A percentile compares a stretch with the other conserved stretches of the same genome.
phyloP scores from a whole-genome alignment of 139 green algal species.

The Dunaliella primolecta region DNA sequence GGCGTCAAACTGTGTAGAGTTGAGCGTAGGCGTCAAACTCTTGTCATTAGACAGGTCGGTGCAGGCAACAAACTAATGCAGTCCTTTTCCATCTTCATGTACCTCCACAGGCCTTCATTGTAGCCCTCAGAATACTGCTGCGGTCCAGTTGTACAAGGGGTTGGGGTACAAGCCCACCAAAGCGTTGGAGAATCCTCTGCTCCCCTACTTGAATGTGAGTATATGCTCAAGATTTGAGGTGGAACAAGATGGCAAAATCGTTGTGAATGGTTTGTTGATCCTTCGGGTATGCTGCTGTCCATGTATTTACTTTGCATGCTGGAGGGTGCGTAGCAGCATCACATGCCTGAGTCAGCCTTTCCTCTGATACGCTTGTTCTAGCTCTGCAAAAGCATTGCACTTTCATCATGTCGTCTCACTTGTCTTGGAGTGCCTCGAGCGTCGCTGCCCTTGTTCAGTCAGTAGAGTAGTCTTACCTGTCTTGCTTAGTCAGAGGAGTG shows the following conservation, averaged over 20 bases:
- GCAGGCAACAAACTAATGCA: background rate
- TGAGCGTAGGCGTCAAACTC: background rate
- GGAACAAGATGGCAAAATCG: too few relatives aligned
- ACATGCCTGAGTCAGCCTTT: background rate
- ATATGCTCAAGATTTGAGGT: too few relatives aligned
- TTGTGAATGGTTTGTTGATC: background rate
- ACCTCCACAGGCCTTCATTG: slow-evolving; percentile 30
- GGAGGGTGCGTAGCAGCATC: background rate
- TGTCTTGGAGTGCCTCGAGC: too few relatives aligned
- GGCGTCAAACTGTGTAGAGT: background rate
- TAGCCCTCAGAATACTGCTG: slow-evolving; percentile 26
- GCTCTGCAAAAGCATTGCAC: background rate
- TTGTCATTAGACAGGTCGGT: background rate
- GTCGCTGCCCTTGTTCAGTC: too few relatives aligned
- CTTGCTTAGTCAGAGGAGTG: too few relatives aligned
- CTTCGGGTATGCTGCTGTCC: background rate
- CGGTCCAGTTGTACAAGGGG: slow-evolving; percentile 14
- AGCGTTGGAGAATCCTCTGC: slow-evolving; percentile 14
- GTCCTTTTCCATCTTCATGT: background rate
- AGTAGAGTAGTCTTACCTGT: too few relatives aligned
- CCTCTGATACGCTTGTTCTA: background rate
- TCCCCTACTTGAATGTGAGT: slow-evolving; percentile 30
- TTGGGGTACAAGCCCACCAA: slow-evolving; percentile 24
- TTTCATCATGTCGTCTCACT: too few relatives aligned
- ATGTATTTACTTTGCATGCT: background rate